A percentile compares a stretch with the other conserved stretches of the same genome.
These are phyloP conservation scores for Entophlyctis helioformis DNA, from an alignment of 192 early-diverging fungal genomes.

Conservation along the genomic window DNA sequence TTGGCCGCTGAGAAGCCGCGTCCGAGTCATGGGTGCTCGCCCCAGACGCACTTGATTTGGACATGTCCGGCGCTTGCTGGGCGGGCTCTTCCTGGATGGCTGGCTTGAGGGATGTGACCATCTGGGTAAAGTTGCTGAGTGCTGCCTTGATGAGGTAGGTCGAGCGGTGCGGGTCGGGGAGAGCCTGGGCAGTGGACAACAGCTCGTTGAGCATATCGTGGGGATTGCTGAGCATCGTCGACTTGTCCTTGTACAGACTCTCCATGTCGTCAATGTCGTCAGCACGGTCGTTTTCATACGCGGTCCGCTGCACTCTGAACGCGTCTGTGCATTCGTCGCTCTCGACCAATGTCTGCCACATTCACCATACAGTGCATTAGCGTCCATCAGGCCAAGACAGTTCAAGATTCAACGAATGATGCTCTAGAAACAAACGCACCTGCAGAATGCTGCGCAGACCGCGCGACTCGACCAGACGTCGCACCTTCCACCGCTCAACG, in stretches of 20 bases:
- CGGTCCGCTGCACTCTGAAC: slow-evolving; percentile 10
- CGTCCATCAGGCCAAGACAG: too few relatives aligned
- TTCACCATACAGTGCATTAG: too few relatives aligned
- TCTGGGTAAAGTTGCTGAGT: slow-evolving; percentile 1
- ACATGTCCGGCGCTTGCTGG: too few relatives aligned
- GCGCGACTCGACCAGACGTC: slow-evolving; percentile 14
- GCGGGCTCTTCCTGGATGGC: too few relatives aligned
- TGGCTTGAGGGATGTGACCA: slow-evolving; percentile 6
- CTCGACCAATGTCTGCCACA: too few relatives aligned
- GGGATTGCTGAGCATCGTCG: slow-evolving; percentile 8
- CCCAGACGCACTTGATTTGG: too few relatives aligned
- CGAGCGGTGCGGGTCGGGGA: slow-evolving; percentile 11
- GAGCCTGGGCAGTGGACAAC: slow-evolving; percentile 7
- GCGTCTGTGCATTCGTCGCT: slow-evolving; percentile 8
- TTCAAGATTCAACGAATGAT: too few relatives aligned
- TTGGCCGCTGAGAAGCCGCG: too few relatives aligned
- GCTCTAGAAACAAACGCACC: too few relatives aligned
- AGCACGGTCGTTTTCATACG: slow-evolving; percentile 18
- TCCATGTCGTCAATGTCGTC: slow-evolving; percentile 23
- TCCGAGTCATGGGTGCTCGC: too few relatives aligned
- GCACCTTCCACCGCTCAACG: slow-evolving; percentile 11
- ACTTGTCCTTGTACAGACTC: slow-evolving; percentile 9
- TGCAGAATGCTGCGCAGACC: slow-evolving; percentile 9
- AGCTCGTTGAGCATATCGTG: slow-evolving; percentile 7
- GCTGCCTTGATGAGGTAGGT: slow-evolving; percentile 1